These are phyloP conservation scores for Claviceps sp. DNA, from an alignment of 2,329 filamentous ascomycete genomes.

Conservation along the genomic window DNA sequence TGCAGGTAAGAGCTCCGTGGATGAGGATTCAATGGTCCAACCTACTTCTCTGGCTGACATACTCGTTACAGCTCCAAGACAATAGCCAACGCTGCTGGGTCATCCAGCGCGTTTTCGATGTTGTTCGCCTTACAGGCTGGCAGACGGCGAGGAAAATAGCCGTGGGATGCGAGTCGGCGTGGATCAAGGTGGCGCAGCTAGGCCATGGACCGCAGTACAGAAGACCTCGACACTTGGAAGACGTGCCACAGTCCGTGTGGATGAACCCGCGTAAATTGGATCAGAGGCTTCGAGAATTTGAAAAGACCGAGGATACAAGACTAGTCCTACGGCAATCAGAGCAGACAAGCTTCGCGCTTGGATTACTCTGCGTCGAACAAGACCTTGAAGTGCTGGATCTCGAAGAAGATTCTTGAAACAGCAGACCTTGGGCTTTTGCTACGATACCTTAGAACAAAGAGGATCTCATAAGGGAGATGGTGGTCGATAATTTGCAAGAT, in stretches of 20 bases:
- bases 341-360: conserved; percentile 62
- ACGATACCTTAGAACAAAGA: background rate
- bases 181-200: conserved; percentile 60
- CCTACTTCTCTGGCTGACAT: background rate
- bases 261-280: conserved; percentile 37
- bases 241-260: conserved; percentile 29
- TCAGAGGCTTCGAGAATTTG: conserved; percentile 34
- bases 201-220: conserved; percentile 66
- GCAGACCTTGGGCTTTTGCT: background rate
- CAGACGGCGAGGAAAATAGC: conserved; percentile 72
- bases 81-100: conserved; percentile 64
- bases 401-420: conserved; percentile 22
- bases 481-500: background rate
- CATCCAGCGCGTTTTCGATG: conserved; percentile 58
- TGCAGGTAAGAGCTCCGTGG: conserved; percentile 38
- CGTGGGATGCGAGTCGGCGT: conserved; percentile 69
- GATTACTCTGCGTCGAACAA: conserved; percentile 63
- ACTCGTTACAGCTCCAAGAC: conserved; percentile 29
- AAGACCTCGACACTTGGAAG: conserved; percentile 27
- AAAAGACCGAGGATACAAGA: conserved; percentile 26
- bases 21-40: background rate
- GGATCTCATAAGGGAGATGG: background rate
- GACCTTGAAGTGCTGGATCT: conserved; percentile 54
- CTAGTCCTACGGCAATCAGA: conserved; percentile 50
- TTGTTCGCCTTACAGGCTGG: conserved; percentile 75